Conservation (phyloP, 2,329 filamentous ascomycete species). For the Pleoardoris graminearum region DNA sequence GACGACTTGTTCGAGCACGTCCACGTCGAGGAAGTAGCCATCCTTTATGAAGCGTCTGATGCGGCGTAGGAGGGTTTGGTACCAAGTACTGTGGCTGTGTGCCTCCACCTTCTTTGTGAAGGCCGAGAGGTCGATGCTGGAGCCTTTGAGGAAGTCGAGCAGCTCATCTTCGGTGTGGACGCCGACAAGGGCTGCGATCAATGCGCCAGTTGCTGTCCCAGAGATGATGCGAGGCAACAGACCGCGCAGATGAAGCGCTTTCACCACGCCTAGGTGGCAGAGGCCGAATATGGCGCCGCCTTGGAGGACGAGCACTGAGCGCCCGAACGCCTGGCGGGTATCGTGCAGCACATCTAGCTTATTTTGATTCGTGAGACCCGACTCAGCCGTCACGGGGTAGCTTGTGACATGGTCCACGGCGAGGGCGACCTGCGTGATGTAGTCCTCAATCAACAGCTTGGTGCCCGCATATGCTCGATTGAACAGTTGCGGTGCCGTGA, state of each 20-base stretch:
- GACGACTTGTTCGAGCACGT: conserved; percentile 80
- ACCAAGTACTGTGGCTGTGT: conserved; percentile 43
- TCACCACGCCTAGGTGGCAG: conserved; percentile 88
- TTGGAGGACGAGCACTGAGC: conserved; percentile 82
- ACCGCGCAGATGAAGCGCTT: conserved; percentile 78
- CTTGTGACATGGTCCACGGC: conserved; percentile 76
- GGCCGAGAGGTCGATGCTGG: conserved; percentile 79
- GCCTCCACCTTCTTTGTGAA: conserved; percentile 58
- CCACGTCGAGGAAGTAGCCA: conserved; percentile 82
- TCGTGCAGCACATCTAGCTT: conserved; percentile 88
- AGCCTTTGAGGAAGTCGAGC: conserved; percentile 73
- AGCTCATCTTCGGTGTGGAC: conserved; percentile 87
- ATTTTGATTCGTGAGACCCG: conserved; percentile 68
- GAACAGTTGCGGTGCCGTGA: conserved; percentile 79
- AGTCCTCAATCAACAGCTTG: conserved; percentile 88
- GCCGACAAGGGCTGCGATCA: conserved; percentile 86
- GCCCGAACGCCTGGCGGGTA: conserved; percentile 83
- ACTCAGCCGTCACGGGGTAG: conserved; percentile 60
- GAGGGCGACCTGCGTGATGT: conserved; percentile 80
- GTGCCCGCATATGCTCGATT: conserved; percentile 85
- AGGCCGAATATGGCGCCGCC: conserved; percentile 90
- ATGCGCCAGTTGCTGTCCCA: conserved; percentile 84
- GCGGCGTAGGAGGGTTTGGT: conserved; percentile 66
- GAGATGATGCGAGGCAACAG: conserved; percentile 88
- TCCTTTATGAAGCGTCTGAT: conserved; percentile 70